A percentile compares a stretch with the other conserved stretches of the same genome.
phyloP scores from a whole-genome alignment of 352 stramenopile genomes.

The Phytophthora pini region DNA sequence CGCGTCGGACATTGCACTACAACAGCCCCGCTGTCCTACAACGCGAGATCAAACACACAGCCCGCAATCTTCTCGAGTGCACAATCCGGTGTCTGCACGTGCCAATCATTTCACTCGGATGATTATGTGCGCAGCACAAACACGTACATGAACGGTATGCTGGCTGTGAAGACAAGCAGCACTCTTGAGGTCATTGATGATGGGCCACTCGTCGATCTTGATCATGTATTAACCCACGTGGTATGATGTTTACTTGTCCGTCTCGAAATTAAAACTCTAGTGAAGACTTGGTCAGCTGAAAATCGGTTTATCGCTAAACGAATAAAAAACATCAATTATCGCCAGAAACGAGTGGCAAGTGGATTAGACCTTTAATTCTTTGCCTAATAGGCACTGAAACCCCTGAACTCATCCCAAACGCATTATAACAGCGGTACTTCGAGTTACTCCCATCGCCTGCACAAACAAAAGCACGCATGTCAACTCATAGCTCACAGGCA shows the following conservation, averaged over 20 bases:
- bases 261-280: too few relatives aligned
- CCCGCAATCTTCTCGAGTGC: constrained; percentile 6
- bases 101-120: neutral
- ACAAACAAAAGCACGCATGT: constrained; percentile 16
- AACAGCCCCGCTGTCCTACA: too few relatives aligned
- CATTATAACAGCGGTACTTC: neutral
- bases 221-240: too few relatives aligned
- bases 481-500: neutral
- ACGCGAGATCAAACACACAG: neutral
- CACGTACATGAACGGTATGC: too few relatives aligned
- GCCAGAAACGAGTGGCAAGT: constrained; percentile 1
- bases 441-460: constrained; percentile 24
- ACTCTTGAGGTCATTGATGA: too few relatives aligned
- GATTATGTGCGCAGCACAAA: too few relatives aligned
- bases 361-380: too few relatives aligned
- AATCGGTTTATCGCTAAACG: neutral
- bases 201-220: too few relatives aligned
- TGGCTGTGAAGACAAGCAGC: too few relatives aligned
- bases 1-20: neutral
- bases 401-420: neutral
- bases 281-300: too few relatives aligned
- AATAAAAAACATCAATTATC: neutral
- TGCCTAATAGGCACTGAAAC: too few relatives aligned
- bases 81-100: constrained; percentile 4
- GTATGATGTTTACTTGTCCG: too few relatives aligned